These are phyloP conservation scores for Bonia amplexicaulis DNA, from an alignment of 176 grass and related monocot species.

Conservation along the genomic window DNA sequence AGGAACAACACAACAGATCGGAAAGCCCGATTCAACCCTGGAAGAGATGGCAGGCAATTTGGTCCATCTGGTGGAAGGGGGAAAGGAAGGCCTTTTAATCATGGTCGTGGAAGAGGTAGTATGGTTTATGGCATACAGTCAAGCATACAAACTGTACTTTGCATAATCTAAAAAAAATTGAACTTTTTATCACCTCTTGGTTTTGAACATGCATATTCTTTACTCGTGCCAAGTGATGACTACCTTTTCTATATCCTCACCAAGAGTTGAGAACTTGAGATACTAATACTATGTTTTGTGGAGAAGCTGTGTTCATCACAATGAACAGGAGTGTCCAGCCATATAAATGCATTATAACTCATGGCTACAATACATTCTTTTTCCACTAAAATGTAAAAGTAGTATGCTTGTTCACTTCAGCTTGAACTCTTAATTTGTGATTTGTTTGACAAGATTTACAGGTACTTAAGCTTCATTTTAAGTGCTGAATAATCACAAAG, in stretches of 20 bases:
- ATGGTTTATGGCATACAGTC: neutral
- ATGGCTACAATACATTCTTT: neutral
- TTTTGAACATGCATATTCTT: slow-evolving; percentile 6
- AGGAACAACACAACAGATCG: slow-evolving; percentile 40
- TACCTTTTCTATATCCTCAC: neutral
- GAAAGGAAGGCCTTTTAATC: slow-evolving; percentile 28
- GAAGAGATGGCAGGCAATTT: slow-evolving; percentile 40
- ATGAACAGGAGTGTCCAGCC: neutral
- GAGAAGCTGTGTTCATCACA: neutral
- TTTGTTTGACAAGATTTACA: neutral
- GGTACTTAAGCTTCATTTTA: neutral
- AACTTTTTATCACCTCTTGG: slow-evolving; percentile 9
- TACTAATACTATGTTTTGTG: neutral
- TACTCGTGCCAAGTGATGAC: neutral
- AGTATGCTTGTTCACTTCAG: neutral
- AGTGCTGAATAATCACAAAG: neutral
- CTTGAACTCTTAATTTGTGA: slow-evolving; percentile 1
- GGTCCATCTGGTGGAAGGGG: slow-evolving; percentile 41
- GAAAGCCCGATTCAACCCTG: slow-evolving; percentile 36
- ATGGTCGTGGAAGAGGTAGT: slow-evolving; percentile 45
- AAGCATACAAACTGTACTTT: neutral
- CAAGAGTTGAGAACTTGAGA: neutral
- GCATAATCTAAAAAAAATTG: neutral
- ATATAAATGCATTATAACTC: neutral
- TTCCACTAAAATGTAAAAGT: neutral